These are phyloP conservation scores for Eucalyptus melliodora DNA, from an alignment of 345 rosid genomes.

Conservation along the genomic window DNA sequence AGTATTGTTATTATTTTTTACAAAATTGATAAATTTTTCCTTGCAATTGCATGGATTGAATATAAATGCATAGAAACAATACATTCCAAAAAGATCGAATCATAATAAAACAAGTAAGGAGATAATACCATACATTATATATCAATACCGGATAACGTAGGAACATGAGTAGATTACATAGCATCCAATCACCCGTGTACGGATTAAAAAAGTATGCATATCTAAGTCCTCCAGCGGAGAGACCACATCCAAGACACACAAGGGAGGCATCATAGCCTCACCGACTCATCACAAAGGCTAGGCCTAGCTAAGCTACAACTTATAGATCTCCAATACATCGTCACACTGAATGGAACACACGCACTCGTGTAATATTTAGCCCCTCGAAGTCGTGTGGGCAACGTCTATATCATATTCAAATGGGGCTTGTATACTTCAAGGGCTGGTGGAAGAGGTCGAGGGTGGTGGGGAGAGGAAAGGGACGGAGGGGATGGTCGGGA, in stretches of 20 bases:
- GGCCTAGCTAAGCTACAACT: neutral
- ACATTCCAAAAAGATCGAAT: rapidly evolving
- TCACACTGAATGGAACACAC: neutral
- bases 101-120: neutral
- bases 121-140: neutral
- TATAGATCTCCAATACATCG: neutral
- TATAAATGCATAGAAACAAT: neutral
- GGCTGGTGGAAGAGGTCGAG: neutral
- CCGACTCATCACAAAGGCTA: neutral
- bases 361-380: neutral
- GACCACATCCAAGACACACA: neutral
- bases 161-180: neutral
- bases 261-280: neutral
- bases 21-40: neutral
- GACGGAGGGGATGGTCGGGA: neutral
- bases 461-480: neutral
- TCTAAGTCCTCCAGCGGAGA: neutral
- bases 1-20: neutral
- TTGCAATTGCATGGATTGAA: rapidly evolving
- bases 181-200: neutral
- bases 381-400: neutral
- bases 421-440: neutral
- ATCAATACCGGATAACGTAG: neutral
- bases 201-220: neutral
- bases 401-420: neutral